A percentile compares a stretch with the other conserved stretches of the same genome.
These are phyloP conservation scores for Russula sp. DNA, from an alignment of 768 basidiomycete genomes.

Conservation along the genomic window DNA sequence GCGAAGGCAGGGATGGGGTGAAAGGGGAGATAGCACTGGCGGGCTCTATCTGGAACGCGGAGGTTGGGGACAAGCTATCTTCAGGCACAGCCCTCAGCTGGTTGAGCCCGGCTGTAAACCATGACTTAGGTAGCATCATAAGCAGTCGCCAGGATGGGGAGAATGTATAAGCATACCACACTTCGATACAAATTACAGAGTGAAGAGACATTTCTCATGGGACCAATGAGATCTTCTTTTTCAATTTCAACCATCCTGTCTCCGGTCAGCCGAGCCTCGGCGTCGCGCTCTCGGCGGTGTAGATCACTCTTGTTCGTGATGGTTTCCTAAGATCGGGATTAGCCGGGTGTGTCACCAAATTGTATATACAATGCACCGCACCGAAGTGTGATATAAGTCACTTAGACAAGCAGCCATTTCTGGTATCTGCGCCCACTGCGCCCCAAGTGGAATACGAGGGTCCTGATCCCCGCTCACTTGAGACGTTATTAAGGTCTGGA, in stretches of 20 bases:
- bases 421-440: slow-evolving; percentile 79
- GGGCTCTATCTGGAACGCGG: slow-evolving; percentile 44
- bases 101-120: slow-evolving; percentile 74
- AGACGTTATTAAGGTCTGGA: slow-evolving; percentile 60
- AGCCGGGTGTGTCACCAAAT: slow-evolving; percentile 1
- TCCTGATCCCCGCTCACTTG: slow-evolving; percentile 33
- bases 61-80: slow-evolving; percentile 45
- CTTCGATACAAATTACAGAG: slow-evolving; percentile 79
- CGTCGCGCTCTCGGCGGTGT: slow-evolving; percentile 68
- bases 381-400: slow-evolving; percentile 51
- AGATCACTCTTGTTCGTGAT: slow-evolving; percentile 43
- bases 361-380: slow-evolving; percentile 29
- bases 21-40: slow-evolving; percentile 37
- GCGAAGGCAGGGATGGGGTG: slow-evolving; percentile 40
- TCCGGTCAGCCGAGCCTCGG: slow-evolving; percentile 64
- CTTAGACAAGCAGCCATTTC: slow-evolving; percentile 71
- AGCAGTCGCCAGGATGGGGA: slow-evolving; percentile 3
- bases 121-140: slow-evolving; percentile 43
- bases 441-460: slow-evolving; percentile 47
- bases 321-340: slow-evolving; percentile 30
- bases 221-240: slow-evolving; percentile 60
- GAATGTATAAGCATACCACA: slow-evolving; percentile 49
- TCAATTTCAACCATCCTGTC: slow-evolving; percentile 48
- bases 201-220: slow-evolving; percentile 62
- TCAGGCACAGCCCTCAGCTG: slow-evolving; percentile 57